These are phyloP conservation scores for Citrus glauca DNA, from an alignment of 345 rosid species.

Conservation along the genomic window DNA sequence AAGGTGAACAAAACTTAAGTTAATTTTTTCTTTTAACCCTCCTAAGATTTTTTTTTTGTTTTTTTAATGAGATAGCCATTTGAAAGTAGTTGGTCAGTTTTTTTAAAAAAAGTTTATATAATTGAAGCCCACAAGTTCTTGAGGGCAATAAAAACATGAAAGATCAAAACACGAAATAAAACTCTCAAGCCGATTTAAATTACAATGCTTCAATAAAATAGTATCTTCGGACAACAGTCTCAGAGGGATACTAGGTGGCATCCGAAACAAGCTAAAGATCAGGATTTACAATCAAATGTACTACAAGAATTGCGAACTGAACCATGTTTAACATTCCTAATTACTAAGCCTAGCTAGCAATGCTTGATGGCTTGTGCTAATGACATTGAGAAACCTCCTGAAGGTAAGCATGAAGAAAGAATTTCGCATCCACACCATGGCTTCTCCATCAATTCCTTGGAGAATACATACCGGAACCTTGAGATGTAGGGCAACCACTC, in stretches of 20 bases:
- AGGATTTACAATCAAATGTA: slow-evolving; percentile 1
- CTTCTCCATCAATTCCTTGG: slow-evolving; percentile 66
- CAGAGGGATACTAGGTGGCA: not conserved
- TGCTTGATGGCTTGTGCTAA: slow-evolving; percentile 4
- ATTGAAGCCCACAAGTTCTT: too few relatives aligned
- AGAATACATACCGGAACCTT: slow-evolving; percentile 67
- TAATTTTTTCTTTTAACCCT: too few relatives aligned
- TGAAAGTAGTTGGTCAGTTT: too few relatives aligned
- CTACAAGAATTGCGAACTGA: not conserved
- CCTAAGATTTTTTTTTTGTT: too few relatives aligned
- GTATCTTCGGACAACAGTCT: not conserved
- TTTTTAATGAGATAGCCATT: too few relatives aligned
- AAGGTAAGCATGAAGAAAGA: slow-evolving; percentile 9
- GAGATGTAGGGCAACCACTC: slow-evolving; percentile 79
- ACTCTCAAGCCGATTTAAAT: not conserved
- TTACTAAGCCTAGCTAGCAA: slow-evolving; percentile 8
- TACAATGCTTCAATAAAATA: not conserved
- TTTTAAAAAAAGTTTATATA: too few relatives aligned
- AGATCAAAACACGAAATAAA: not conserved
- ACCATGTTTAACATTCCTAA: not conserved
- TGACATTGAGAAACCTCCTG: slow-evolving; percentile 6
- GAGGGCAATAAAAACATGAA: not conserved
- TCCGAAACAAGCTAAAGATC: slow-evolving; percentile 1
- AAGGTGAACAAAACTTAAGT: too few relatives aligned
- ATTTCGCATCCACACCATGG: slow-evolving; percentile 48